Evolutionary conservation across 2,329 filamentous ascomycete genomes (phyloP).

Genomic region (Verticillium albo-atrum): DNA sequence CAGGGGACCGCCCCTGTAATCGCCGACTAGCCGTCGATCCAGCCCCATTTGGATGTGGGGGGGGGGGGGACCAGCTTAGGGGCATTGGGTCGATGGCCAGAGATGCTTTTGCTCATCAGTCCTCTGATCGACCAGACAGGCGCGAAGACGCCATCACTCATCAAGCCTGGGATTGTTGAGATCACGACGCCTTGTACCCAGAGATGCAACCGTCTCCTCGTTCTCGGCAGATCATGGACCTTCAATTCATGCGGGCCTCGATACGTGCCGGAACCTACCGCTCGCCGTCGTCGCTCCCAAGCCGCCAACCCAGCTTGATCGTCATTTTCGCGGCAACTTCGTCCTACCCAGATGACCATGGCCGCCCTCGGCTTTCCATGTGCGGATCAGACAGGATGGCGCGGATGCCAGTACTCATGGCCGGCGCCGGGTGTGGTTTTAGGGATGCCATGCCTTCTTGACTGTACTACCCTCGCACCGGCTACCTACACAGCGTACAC

Average conservation of each 20-base stretch:
- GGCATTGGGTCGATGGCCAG: background rate
- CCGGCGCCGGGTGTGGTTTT: background rate
- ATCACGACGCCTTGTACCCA: background rate
- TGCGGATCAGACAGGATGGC: background rate
- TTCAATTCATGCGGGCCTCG: background rate
- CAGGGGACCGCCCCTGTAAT: slow-evolving; percentile 7
- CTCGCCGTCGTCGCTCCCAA: background rate
- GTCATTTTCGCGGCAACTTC: background rate
- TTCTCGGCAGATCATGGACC: background rate
- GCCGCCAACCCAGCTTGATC: background rate
- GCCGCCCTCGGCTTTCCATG: background rate
- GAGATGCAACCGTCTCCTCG: background rate
- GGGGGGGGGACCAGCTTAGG: background rate
- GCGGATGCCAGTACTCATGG: background rate
- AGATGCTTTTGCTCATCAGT: background rate
- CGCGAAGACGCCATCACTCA: background rate
- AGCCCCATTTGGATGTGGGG: background rate
- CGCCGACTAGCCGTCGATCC: slow-evolving; percentile 11
- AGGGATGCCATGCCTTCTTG: background rate
- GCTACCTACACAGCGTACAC: background rate
- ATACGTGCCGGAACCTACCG: background rate
- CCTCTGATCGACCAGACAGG: background rate
- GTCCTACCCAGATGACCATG: background rate
- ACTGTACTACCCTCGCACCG: background rate
- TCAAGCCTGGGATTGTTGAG: slow-evolving; percentile 2